Base-by-base conservation (phyloP, 1,284 basidiomycete genomes). In the Melampsora larici-populina region DNA sequence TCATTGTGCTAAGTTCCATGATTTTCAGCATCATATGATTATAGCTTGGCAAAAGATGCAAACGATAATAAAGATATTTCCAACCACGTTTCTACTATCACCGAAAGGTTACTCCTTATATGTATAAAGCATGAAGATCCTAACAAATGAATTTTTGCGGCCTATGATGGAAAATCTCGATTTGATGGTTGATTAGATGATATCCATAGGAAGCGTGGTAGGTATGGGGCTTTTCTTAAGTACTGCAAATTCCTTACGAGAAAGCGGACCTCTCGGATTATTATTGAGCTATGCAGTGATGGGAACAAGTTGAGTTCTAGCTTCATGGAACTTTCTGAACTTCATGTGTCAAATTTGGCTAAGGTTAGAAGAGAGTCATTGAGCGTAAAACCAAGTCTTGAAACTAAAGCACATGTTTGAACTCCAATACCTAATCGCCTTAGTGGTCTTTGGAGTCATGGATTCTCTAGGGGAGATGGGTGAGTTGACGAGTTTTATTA, bases 401-500 rank as follows among this genome's bases (percentile, higher is more conserved):
- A 31, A 43, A 46, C 48, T 29, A 24, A 21, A 40, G 15, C 15
- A 48, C 15, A 21, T 51, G n/a, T 29, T 31, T 51, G 36, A 33
- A 17, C 51, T n/a, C 26, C 26, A 13, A 17, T 48, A 13, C 29
- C 21, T n/a, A 51, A 17, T 17, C 17, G 43, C 64, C 60, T 43
- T 66, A 79, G 78, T 78, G 55, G 49, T 69, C 17, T 73, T 46
- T 67, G 64, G 80, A 21, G 80, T 84, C 65, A 83, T 85, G 82
- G 81, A 85, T 40, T 84, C 83, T 11, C 82, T 87, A n/a, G 86
- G 85, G 21, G 85, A 86, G 79, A 83, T 86, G 82, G 81, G 84
- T 73, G 81, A 85, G 51, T 71, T 31, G 21, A 24, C 24, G 29
- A 31, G 4, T 21, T 36, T 15, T 18, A 58, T 31, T 24, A 17